Evolutionary conservation across 495 filamentous ascomycete genomes (phyloP), one percentile per base, ranked within the genome.

Genomic region (Sabuloglossum arenarium): DNA sequence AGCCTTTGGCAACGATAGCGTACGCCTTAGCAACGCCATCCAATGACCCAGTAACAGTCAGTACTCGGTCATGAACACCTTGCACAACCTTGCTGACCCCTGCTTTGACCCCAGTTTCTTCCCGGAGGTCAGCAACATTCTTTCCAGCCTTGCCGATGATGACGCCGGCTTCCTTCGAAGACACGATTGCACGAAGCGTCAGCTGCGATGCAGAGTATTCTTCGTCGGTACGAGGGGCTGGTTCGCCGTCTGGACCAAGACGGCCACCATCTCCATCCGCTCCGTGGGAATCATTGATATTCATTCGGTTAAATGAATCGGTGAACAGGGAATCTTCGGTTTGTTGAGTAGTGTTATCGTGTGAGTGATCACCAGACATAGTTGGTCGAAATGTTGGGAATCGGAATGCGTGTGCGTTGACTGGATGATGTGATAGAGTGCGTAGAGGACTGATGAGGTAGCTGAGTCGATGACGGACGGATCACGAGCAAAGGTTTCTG

Each of bases 71-170:
- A 66, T 94, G 88, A 43, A 98, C 91, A 57, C 90, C 89, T 54
- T 86, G 87, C 49, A 98, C 91, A 45, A 97, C 93, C 74, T 97
- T 98, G 77, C 88, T 95, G 42, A 98, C 91, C 59, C 91, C 91
- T 59, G 91, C 91, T 69, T 90, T 94, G 53, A 96, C 91, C 58
- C 88, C 91, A 53, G 93, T 98, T 69, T 95, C 88, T 58, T 98
- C 90, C 64, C 91, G 86, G 58, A 98, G 73, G 65, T 97, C 89
- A 25, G 91, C 91, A 42, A 98, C 91, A 64, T 98, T 97, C 75
- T 98, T 94, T 58, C 91, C 91, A 42, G 84, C 88, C 71, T 97
- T 98, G 64, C 91, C 91, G 65, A 98, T 98, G 68, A 98, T 96
- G 56, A 97, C 86, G 61, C 91, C 91, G 55, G 91, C 91, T 70